Percentiles rank a stretch among this genome's conserved stretches.
Conservation (phyloP, 2,329 filamentous ascomycete genomes). For the Alternaria brassicae region DNA sequence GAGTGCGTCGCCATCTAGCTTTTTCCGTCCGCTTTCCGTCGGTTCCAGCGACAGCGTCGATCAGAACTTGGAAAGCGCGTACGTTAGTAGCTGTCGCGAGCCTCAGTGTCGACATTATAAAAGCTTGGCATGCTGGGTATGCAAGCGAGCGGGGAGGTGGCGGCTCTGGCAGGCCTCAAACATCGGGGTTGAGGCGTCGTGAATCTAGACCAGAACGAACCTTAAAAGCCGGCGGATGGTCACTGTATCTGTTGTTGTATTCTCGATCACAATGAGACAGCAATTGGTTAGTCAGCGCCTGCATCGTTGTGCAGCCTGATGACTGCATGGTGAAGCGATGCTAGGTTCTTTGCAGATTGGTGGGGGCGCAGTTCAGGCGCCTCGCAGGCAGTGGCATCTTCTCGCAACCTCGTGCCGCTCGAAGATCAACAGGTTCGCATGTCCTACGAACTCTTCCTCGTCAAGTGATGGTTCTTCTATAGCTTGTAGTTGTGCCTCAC, state of each 20-base stretch:
- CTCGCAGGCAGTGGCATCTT: constrained; percentile 6
- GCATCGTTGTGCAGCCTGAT: background rate
- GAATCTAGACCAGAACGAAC: background rate
- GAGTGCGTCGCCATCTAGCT: constrained; percentile 39
- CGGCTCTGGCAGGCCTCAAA: background rate
- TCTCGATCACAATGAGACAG: constrained; percentile 1
- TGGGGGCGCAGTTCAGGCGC: constrained; percentile 19
- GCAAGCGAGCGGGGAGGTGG: background rate
- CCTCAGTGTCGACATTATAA: constrained; percentile 35
- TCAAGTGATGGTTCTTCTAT: background rate
- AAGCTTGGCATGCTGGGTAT: constrained; percentile 20
- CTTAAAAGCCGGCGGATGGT: constrained; percentile 3
- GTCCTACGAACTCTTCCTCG: background rate
- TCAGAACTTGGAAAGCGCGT: constrained; percentile 39
- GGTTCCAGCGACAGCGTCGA: constrained; percentile 24
- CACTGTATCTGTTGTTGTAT: constrained; percentile 1
- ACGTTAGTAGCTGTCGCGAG: constrained; percentile 40
- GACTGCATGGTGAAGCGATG: constrained; percentile 9
- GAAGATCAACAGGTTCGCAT: background rate
- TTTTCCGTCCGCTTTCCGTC: constrained; percentile 18
- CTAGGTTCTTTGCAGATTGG: constrained; percentile 13
- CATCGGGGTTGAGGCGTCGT: background rate
- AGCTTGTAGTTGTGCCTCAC: background rate
- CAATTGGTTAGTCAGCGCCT: constrained; percentile 5
- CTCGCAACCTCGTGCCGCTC: background rate